Evolutionary conservation across 192 early-diverging fungal genomes (phyloP).

Genomic region (Coemansia sp.): DNA sequence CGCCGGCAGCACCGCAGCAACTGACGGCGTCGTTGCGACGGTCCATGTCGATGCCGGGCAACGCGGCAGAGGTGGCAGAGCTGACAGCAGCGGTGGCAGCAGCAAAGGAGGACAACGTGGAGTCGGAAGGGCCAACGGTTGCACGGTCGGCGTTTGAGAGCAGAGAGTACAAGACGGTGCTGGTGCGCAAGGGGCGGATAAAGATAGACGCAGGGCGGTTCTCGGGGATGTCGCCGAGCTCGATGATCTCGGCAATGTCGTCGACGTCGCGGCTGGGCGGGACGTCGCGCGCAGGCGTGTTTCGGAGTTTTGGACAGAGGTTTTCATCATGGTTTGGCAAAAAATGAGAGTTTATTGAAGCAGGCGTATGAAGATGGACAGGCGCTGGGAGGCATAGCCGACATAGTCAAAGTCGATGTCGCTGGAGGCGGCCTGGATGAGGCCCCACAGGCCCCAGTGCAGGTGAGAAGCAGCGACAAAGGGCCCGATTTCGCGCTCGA

Average conservation of each 20-base stretch:
- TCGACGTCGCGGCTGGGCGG: slow-evolving; percentile 31
- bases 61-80: background rate
- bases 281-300: slow-evolving; percentile 17
- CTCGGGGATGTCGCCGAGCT: slow-evolving; percentile 31
- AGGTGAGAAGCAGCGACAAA: slow-evolving; percentile 57
- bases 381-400: slow-evolving; percentile 60
- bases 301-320: slow-evolving; percentile 26
- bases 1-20: slow-evolving; percentile 13
- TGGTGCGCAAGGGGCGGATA: slow-evolving; percentile 22
- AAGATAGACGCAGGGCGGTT: slow-evolving; percentile 12
- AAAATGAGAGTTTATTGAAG: slow-evolving; percentile 12
- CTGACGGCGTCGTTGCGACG: slow-evolving; percentile 27
- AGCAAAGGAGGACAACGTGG: background rate
- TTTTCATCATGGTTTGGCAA: slow-evolving; percentile 49
- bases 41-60: slow-evolving; percentile 49
- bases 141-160: slow-evolving; percentile 32
- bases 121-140: slow-evolving; percentile 19
- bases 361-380: slow-evolving; percentile 47
- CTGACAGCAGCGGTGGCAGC: background rate
- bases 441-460: slow-evolving; percentile 79
- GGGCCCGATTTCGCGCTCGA: slow-evolving; percentile 30
- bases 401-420: slow-evolving; percentile 80
- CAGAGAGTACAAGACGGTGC: slow-evolving; percentile 16
- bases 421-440: slow-evolving; percentile 71
- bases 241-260: slow-evolving; percentile 41